Evolutionary conservation across 148 eudicot genomes (phyloP).

Genomic region (Pouteria glomerata): DNA sequence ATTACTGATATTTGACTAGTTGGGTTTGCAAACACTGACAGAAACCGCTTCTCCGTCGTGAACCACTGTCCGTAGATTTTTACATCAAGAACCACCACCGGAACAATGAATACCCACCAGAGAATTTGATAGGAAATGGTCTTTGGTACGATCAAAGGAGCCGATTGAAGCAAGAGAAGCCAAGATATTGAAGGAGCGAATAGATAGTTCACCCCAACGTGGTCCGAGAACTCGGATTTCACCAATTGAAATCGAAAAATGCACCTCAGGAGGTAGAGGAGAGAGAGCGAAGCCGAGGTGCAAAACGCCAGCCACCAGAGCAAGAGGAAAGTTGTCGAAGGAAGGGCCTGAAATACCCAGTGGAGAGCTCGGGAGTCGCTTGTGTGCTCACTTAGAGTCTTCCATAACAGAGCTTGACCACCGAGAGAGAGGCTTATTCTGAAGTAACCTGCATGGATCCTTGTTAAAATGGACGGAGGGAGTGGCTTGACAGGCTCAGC

Average conservation of each 20-base stretch:
- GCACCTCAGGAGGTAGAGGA: conserved; percentile 27
- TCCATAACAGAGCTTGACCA: conserved; percentile 45
- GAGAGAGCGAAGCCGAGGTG: conserved; percentile 10
- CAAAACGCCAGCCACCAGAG: conserved; percentile 33
- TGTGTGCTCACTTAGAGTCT: conserved; percentile 27
- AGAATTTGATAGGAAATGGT: conserved; percentile 11
- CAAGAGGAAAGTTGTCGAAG: conserved; percentile 24
- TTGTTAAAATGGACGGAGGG: conserved; percentile 11
- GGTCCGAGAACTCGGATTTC: conserved; percentile 31
- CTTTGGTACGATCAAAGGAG: conserved; percentile 16
- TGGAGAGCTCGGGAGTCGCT: conserved; percentile 6
- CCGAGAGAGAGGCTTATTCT: conserved; percentile 41
- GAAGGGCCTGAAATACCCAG: conserved; percentile 16
- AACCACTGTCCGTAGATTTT: conserved; percentile 53
- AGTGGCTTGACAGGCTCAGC: not conserved
- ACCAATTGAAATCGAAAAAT: conserved; percentile 30
- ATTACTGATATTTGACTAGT: conserved; percentile 42
- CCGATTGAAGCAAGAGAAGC: conserved; percentile 35
- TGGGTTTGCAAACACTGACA: conserved; percentile 41
- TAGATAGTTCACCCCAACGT: conserved; percentile 41
- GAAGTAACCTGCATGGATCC: conserved; percentile 35
- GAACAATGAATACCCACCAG: conserved; percentile 34
- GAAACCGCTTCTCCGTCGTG: conserved; percentile 34
- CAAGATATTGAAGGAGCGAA: conserved; percentile 45
- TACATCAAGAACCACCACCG: conserved; percentile 34